These are phyloP conservation scores for Asterionellopsis glacialis DNA, from an alignment of 108 stramenopile genomes.

Conservation along the genomic window DNA sequence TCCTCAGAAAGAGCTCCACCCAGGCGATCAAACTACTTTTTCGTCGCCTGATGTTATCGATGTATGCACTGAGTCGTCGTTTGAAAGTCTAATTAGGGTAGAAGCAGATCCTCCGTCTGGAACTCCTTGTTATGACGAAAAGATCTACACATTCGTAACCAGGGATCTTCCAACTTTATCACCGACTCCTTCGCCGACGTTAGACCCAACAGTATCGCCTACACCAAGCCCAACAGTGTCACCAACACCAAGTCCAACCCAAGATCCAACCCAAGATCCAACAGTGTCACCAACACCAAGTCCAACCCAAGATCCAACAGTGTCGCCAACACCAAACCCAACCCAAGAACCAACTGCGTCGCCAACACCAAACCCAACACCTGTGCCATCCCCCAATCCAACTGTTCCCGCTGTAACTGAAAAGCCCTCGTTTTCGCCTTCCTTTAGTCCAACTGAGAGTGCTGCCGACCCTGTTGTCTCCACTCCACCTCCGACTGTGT, in stretches of 20 bases:
- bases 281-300: slow-evolving; percentile 1
- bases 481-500: no score
- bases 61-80: background rate
- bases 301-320: background rate
- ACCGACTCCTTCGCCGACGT: background rate
- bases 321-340: background rate
- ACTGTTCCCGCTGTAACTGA: background rate
- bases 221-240: background rate
- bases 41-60: background rate
- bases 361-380: background rate
- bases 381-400: background rate
- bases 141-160: background rate
- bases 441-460: no score
- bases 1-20: background rate
- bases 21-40: background rate
- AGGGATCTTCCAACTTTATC: no score
- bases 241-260: slow-evolving; percentile 1
- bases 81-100: background rate
- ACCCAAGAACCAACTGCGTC: background rate
- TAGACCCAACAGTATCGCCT: background rate
- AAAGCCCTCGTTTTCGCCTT: no score
- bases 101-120: background rate
- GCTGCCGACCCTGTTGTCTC: no score
- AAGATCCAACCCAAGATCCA: background rate
- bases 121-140: background rate